phyloP scores from a whole-genome alignment of 345 rosid genomes.

The Arabis hirsuta region DNA sequence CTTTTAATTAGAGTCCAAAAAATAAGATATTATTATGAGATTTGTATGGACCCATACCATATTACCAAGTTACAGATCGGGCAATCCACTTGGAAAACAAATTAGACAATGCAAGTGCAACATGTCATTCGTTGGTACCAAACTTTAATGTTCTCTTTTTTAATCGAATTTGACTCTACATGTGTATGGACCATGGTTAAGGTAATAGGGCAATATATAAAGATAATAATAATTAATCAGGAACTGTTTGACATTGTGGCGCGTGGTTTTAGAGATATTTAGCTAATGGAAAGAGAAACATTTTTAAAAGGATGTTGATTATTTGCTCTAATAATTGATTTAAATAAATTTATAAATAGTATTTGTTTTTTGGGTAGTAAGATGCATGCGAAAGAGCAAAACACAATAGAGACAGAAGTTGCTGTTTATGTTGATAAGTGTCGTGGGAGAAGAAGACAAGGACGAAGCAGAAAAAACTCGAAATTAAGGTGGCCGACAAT shows the following conservation, averaged over 20 bases:
- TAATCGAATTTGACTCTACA: slow-evolving; percentile 29
- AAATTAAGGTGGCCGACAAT: slow-evolving; percentile 48
- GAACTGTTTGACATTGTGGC: slow-evolving; percentile 27
- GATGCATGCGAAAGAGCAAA: slow-evolving; percentile 32
- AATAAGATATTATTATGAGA: slow-evolving; percentile 42
- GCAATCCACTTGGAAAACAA: slow-evolving; percentile 38
- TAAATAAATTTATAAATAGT: not conserved
- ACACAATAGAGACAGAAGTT: slow-evolving; percentile 39
- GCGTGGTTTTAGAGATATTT: slow-evolving; percentile 16
- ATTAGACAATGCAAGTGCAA: slow-evolving; percentile 39
- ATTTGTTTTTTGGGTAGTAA: slow-evolving; percentile 20
- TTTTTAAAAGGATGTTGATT: not conserved
- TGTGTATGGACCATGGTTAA: slow-evolving; percentile 2
- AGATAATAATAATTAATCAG: slow-evolving; percentile 1
- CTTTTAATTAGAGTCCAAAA: slow-evolving; percentile 38
- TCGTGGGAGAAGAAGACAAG: slow-evolving; percentile 47
- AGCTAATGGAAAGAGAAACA: not conserved
- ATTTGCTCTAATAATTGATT: slow-evolving; percentile 15
- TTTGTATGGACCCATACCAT: slow-evolving; percentile 44
- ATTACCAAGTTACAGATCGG: slow-evolving; percentile 42
- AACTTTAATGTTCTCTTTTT: slow-evolving; percentile 32
- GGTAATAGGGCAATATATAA: not conserved
- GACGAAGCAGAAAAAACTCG: slow-evolving; percentile 30
- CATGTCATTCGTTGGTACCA: slow-evolving; percentile 37
- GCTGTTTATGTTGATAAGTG: slow-evolving; percentile 40